A percentile compares a stretch with the other conserved stretches of the same genome.
phyloP scores from a whole-genome alignment of 345 rosid genomes.

The Syzygium aromaticum region DNA sequence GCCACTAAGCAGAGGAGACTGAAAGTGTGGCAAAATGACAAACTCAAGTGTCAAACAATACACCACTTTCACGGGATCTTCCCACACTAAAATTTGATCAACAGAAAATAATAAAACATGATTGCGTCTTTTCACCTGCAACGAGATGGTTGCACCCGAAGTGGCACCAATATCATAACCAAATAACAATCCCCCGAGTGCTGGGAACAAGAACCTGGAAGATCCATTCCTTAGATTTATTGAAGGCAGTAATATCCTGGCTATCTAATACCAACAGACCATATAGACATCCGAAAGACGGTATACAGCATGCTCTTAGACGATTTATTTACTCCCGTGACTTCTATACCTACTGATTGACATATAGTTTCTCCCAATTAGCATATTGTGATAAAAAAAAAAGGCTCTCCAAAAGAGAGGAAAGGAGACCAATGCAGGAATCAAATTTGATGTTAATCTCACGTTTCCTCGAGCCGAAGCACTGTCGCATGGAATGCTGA shows the following conservation, averaged over 20 bases:
- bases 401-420: neutral
- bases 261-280: neutral
- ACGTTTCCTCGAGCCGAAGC: neutral
- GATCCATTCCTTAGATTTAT: neutral
- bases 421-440: neutral
- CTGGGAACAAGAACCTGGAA: slow-evolving; percentile 83
- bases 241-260: neutral
- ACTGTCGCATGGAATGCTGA: neutral
- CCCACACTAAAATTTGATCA: neutral
- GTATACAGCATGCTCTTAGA: neutral
- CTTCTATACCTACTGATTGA: neutral
- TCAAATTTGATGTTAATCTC: neutral
- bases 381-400: neutral
- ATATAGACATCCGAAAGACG: neutral
- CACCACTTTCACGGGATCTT: neutral
- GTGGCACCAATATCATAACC: slow-evolving; percentile 99
- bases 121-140: slow-evolving; percentile 44
- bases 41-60: neutral
- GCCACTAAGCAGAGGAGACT: slow-evolving; percentile 86
- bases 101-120: neutral
- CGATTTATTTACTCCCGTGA: neutral
- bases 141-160: slow-evolving; percentile 80
- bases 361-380: neutral
- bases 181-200: slow-evolving; percentile 79
- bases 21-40: neutral